Conservation (phyloP, 345 rosid species). For the Hibiscus mutabilis region DNA sequence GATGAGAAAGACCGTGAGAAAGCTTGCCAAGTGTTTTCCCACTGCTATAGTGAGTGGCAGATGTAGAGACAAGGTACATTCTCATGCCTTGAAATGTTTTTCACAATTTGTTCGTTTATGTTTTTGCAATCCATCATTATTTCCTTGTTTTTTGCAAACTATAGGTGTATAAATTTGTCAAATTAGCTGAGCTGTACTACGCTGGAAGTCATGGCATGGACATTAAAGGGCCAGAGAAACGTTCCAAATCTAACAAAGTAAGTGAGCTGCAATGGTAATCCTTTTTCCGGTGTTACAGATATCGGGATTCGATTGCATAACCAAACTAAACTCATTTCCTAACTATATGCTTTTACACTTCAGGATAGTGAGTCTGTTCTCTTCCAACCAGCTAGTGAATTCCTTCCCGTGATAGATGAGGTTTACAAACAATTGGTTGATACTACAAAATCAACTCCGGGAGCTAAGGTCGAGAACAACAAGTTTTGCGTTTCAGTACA, state of each 20-base stretch:
- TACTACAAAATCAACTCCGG: constrained; percentile 65
- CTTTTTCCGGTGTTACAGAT: too few relatives aligned
- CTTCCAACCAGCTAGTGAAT: constrained; percentile 82
- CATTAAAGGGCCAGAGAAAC: constrained; percentile 81
- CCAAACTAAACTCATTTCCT: not conserved
- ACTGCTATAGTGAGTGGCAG: constrained; percentile 95
- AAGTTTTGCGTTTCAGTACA: constrained; percentile 87
- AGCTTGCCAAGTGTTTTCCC: constrained; percentile 56
- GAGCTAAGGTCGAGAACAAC: constrained; percentile 84
- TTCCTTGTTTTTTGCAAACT: not conserved
- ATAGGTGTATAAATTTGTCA: constrained; percentile 81
- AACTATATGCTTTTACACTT: not conserved
- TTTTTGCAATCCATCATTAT: not conserved
- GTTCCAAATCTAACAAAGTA: constrained; percentile 48
- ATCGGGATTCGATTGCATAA: too few relatives aligned
- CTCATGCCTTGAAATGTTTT: not conserved
- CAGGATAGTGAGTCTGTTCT: constrained; percentile 50
- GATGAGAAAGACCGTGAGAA: constrained; percentile 86
- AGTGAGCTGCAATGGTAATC: not conserved
- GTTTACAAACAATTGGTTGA: constrained; percentile 50
- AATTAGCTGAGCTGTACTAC: constrained; percentile 75
- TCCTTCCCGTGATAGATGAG: constrained; percentile 75
- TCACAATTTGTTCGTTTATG: not conserved
- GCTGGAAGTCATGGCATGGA: constrained; percentile 99
- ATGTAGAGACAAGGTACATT: constrained; percentile 85